Evolutionary conservation across 805 yeast genomes (phyloP).

Genomic region (Cyberlindnera americana): DNA sequence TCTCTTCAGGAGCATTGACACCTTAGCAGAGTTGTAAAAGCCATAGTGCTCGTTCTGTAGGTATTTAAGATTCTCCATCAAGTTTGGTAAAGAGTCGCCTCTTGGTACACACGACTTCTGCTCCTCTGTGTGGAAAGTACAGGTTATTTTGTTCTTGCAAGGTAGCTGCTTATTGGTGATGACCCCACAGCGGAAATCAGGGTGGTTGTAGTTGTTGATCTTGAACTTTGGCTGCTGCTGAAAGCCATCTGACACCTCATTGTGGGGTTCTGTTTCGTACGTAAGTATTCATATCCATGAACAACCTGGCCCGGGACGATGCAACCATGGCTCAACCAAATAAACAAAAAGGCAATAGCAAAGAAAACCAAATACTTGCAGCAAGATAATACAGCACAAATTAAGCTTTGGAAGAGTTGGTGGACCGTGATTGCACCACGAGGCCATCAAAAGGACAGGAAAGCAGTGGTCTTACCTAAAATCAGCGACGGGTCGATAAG

Average conservation of each 20-base stretch:
- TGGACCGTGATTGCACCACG: no score
- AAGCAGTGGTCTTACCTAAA: constrained; percentile 4
- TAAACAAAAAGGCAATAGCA: background rate
- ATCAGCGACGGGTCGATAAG: background rate
- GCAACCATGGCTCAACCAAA: no score
- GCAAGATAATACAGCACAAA: background rate
- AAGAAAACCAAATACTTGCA: background rate
- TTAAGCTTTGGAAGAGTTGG: background rate
- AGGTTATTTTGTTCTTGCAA: constrained; percentile 19
- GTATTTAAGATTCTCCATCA: constrained; percentile 33
- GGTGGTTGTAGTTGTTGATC: constrained; percentile 17
- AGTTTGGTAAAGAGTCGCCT: constrained; percentile 10
- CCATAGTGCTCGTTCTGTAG: constrained; percentile 25
- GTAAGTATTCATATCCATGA: constrained; percentile 1
- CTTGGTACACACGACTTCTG: constrained; percentile 17
- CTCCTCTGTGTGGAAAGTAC: constrained; percentile 12
- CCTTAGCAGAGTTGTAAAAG: constrained; percentile 2
- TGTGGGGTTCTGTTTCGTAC: background rate
- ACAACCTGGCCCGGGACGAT: background rate
- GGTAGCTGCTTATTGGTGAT: constrained; percentile 5
- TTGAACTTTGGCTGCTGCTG: constrained; percentile 1
- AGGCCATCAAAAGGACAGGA: no score
- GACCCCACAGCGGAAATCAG: constrained; percentile 23
- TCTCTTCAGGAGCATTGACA: constrained; percentile 4
- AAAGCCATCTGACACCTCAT: background rate